Conservation (phyloP, 2,329 filamentous ascomycete genomes). For the Tolypocladium capitatum region DNA sequence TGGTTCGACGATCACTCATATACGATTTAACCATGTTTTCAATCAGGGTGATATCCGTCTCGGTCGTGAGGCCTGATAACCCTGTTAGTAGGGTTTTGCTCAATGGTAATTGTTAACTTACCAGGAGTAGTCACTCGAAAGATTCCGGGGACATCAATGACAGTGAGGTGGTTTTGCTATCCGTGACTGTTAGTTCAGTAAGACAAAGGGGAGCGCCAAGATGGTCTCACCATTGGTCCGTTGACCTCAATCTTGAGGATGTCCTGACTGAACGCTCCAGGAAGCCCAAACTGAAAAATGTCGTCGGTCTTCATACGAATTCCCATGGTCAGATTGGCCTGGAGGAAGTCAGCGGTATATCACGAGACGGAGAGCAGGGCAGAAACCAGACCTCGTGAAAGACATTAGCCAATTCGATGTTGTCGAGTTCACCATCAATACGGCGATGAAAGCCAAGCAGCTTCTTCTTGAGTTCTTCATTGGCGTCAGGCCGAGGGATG, state of each 20-base stretch:
- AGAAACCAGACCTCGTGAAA: slow-evolving; percentile 23
- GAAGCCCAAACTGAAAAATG: slow-evolving; percentile 9
- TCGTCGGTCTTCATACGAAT: slow-evolving; percentile 16
- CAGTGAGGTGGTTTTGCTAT: slow-evolving; percentile 28
- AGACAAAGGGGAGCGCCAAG: background rate
- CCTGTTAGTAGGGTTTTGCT: background rate
- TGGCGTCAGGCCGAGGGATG: slow-evolving; percentile 17
- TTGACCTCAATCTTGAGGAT: slow-evolving; percentile 26
- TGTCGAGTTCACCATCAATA: slow-evolving; percentile 9
- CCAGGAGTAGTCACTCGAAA: slow-evolving; percentile 24
- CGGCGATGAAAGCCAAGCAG: slow-evolving; percentile 14
- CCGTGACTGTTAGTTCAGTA: background rate
- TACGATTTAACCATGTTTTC: slow-evolving; percentile 33
- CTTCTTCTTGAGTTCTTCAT: slow-evolving; percentile 4
- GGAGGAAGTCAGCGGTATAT: background rate
- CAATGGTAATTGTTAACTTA: background rate
- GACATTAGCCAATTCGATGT: slow-evolving; percentile 19
- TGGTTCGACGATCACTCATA: slow-evolving; percentile 32
- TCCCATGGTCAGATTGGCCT: slow-evolving; percentile 31
- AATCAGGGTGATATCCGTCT: slow-evolving; percentile 30
- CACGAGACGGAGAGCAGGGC: no score
- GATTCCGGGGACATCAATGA: slow-evolving; percentile 43
- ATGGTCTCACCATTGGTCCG: slow-evolving; percentile 24
- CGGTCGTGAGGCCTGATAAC: slow-evolving; percentile 25
- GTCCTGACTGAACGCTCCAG: slow-evolving; percentile 32